Evolutionary conservation across 1,139 yeast species (phyloP).

Genomic region (Lodderomyces parapsilosis): DNA sequence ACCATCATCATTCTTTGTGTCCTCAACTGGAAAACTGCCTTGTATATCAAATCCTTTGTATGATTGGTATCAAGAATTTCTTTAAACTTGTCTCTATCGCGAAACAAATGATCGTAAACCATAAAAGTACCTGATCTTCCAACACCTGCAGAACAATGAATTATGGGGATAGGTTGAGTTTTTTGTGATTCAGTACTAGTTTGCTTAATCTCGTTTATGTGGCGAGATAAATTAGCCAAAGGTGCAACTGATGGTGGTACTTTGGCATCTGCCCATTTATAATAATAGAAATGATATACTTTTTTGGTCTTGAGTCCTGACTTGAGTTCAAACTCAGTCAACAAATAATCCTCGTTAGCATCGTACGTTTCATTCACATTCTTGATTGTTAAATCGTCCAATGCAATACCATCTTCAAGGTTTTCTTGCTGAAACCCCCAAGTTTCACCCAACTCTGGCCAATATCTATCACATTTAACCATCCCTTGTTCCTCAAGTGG

Average conservation of each 20-base stretch:
- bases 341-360: slow-evolving; percentile 24
- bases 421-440: slow-evolving; percentile 22
- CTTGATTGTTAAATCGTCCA: slow-evolving; percentile 21
- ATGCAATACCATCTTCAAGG: slow-evolving; percentile 24
- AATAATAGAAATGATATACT: slow-evolving; percentile 54
- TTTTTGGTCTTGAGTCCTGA: slow-evolving; percentile 25
- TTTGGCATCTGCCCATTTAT: slow-evolving; percentile 57
- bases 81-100: slow-evolving; percentile 8
- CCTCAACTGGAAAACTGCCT: slow-evolving; percentile 43
- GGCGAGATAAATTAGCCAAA: slow-evolving; percentile 29
- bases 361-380: slow-evolving; percentile 19
- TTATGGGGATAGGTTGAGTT: slow-evolving; percentile 34
- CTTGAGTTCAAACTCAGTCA: slow-evolving; percentile 29
- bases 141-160: slow-evolving; percentile 85
- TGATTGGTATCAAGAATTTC: slow-evolving; percentile 2
- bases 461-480: slow-evolving; percentile 72
- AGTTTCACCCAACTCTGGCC: slow-evolving; percentile 48
- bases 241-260: slow-evolving; percentile 44
- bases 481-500: slow-evolving; percentile 62
- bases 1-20: slow-evolving; percentile 65
- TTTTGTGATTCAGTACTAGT: slow-evolving; percentile 2
- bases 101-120: slow-evolving; percentile 55
- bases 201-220: slow-evolving; percentile 19
- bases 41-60: slow-evolving; percentile 12
- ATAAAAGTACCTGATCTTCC: slow-evolving; percentile 83